Evolutionary conservation across 768 basidiomycete species (phyloP).

Genomic region (Kockovaella imperatae): DNA sequence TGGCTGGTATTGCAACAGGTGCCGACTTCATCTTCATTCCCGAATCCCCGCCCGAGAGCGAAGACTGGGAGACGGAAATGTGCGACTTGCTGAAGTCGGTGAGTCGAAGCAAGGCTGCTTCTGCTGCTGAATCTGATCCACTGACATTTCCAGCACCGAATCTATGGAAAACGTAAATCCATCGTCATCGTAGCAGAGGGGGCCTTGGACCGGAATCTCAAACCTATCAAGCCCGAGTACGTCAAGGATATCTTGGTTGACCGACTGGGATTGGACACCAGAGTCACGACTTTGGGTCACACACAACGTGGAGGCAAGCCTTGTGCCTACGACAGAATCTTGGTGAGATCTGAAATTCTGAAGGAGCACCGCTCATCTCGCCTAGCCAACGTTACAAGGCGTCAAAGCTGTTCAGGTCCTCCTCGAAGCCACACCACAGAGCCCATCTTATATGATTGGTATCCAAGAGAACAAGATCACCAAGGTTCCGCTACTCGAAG

Average conservation of each 20-base stretch:
- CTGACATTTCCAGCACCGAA: conserved; percentile 63
- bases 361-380: conserved; percentile 5
- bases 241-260: conserved; percentile 84
- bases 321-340: conserved; percentile 82
- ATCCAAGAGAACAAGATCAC: conserved; percentile 91
- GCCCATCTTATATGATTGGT: conserved; percentile 96
- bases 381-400: conserved; percentile 89
- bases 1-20: conserved; percentile 81
- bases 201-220: conserved; percentile 74
- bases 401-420: conserved; percentile 85
- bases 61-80: conserved; percentile 88
- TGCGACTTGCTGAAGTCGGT: conserved; percentile 74
- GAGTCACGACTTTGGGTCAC: conserved; percentile 95
- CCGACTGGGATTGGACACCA: conserved; percentile 80
- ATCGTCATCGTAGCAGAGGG: conserved; percentile 98
- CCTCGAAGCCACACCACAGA: conserved; percentile 73
- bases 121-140: neutral
- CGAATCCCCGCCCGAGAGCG: conserved; percentile 69
- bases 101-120: conserved; percentile 44
- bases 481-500: conserved; percentile 82
- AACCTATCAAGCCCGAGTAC: conserved; percentile 85
- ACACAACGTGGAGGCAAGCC: conserved; percentile 92
- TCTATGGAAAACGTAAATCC: conserved; percentile 89
- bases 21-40: conserved; percentile 98
- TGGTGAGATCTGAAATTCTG: conserved; percentile 53